phyloP scores from a whole-genome alignment of 805 yeast species.

The Suhomyces sp. region DNA sequence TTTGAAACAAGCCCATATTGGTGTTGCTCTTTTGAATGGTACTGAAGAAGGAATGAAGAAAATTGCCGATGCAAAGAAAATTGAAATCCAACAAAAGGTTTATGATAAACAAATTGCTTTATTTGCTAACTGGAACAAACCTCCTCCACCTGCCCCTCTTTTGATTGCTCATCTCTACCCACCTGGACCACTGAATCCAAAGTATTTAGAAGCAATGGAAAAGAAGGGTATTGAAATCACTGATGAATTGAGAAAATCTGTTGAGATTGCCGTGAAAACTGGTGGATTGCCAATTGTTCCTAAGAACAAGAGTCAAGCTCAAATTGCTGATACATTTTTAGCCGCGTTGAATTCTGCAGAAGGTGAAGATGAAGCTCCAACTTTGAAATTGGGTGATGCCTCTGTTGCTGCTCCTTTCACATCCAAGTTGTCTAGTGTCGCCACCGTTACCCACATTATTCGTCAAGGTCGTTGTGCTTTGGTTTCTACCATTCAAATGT shows the following conservation, averaged over 20 bases:
- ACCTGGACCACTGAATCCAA: conserved; percentile 90
- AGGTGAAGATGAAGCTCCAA: conserved; percentile 85
- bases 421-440: conserved; percentile 86
- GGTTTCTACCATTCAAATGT: conserved; percentile 98
- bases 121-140: conserved; percentile 78
- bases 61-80: conserved; percentile 74
- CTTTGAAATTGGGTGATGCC: conserved; percentile 94
- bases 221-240: conserved; percentile 78
- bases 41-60: conserved; percentile 92
- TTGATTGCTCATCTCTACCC: conserved; percentile 94
- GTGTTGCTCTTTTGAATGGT: conserved; percentile 96
- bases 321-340: conserved; percentile 63
- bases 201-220: conserved; percentile 82
- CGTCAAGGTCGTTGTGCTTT: conserved; percentile 98
- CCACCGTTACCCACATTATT: conserved; percentile 87
- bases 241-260: conserved; percentile 65
- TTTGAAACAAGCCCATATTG: conserved; percentile 95
- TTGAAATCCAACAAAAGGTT: conserved; percentile 60
- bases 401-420: conserved; percentile 99
- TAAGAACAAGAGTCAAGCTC: conserved; percentile 18
- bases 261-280: conserved; percentile 48
- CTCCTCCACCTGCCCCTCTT: conserved; percentile 79
- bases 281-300: conserved; percentile 24
- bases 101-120: conserved; percentile 84
- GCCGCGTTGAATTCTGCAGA: conserved; percentile 52